Percentiles rank a stretch among this genome's conserved stretches.
Conservation (phyloP, 1,284 basidiomycete genomes). For the Cerioporus squamosus region DNA sequence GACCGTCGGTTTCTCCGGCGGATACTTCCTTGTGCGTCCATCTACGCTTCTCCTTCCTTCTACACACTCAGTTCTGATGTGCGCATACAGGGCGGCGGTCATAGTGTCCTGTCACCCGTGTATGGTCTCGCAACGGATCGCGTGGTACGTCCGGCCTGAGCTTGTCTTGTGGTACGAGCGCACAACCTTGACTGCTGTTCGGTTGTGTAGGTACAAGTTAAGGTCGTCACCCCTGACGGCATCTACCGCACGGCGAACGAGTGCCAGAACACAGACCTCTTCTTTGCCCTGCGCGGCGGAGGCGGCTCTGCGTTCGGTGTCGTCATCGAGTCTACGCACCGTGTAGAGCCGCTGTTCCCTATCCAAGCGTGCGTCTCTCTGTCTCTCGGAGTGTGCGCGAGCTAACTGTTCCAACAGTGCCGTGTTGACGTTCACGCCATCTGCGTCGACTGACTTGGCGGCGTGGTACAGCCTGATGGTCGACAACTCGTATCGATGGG, state of each 20-base stretch:
- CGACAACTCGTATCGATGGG: slow-evolving; percentile 45
- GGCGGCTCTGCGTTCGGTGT: slow-evolving; percentile 38
- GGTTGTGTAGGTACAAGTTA: slow-evolving; percentile 22
- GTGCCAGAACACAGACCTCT: slow-evolving; percentile 41
- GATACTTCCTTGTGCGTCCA: slow-evolving; percentile 32
- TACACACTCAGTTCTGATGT: too few relatives aligned
- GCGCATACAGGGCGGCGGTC: slow-evolving; percentile 49
- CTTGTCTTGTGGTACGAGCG: too few relatives aligned
- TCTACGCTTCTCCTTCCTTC: too few relatives aligned
- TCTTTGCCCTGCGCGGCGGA: slow-evolving; percentile 36
- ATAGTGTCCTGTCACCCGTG: slow-evolving; percentile 43
- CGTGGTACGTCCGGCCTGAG: slow-evolving; percentile 25
- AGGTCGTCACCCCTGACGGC: slow-evolving; percentile 38
- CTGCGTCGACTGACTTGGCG: slow-evolving; percentile 15
- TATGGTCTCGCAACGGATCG: slow-evolving; percentile 45
- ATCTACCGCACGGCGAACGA: slow-evolving; percentile 35
- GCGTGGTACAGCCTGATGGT: slow-evolving; percentile 36
- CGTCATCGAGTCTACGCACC: slow-evolving; percentile 33
- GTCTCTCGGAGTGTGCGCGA: not conserved
- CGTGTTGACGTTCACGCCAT: slow-evolving; percentile 19
- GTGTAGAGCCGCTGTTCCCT: slow-evolving; percentile 30
- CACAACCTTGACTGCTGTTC: too few relatives aligned
- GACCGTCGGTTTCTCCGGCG: slow-evolving; percentile 37
- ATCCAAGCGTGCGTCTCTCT: slow-evolving; percentile 31
- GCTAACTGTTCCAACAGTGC: slow-evolving; percentile 17